Percentiles rank a stretch among this genome's conserved stretches.
Conservation (phyloP, 306 rosid genomes). For the Trichosanthes truncata region DNA sequence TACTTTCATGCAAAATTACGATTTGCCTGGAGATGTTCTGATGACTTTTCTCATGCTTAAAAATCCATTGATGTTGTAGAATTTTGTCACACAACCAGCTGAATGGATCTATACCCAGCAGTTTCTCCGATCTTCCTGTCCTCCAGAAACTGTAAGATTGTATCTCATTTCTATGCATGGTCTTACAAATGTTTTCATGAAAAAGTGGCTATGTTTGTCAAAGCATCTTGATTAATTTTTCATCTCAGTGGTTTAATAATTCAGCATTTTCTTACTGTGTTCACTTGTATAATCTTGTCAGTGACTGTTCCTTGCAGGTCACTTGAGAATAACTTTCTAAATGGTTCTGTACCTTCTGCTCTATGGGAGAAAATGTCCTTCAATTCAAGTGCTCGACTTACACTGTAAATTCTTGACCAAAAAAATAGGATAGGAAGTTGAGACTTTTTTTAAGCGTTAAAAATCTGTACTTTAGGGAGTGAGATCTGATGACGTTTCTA, state of each 20-base stretch:
- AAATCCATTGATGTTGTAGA: constrained; percentile 29
- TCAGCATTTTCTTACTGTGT: neutral
- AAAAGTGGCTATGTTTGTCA: neutral
- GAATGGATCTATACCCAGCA: constrained; percentile 54
- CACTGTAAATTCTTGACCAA: constrained; percentile 34
- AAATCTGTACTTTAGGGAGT: neutral
- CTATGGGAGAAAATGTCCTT: constrained; percentile 45
- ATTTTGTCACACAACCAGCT: constrained; percentile 52
- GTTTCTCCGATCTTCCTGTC: constrained; percentile 38
- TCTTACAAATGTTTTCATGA: neutral
- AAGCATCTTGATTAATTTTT: neutral
- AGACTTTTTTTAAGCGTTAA: neutral
- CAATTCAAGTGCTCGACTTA: constrained; percentile 26
- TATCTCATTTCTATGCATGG: neutral
- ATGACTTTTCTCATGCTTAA: neutral
- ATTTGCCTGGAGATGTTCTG: neutral
- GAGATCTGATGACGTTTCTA: neutral
- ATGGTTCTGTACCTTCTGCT: constrained; percentile 38
- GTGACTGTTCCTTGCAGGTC: constrained; percentile 36
- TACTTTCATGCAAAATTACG: neutral
- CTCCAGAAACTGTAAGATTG: constrained; percentile 69
- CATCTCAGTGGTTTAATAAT: neutral
- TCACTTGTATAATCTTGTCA: constrained; percentile 9
- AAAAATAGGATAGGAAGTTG: neutral
- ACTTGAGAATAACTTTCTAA: constrained; percentile 37